These are phyloP conservation scores for Trichoderma breve DNA, from an alignment of 2,329 filamentous ascomycete species.

Conservation along the genomic window DNA sequence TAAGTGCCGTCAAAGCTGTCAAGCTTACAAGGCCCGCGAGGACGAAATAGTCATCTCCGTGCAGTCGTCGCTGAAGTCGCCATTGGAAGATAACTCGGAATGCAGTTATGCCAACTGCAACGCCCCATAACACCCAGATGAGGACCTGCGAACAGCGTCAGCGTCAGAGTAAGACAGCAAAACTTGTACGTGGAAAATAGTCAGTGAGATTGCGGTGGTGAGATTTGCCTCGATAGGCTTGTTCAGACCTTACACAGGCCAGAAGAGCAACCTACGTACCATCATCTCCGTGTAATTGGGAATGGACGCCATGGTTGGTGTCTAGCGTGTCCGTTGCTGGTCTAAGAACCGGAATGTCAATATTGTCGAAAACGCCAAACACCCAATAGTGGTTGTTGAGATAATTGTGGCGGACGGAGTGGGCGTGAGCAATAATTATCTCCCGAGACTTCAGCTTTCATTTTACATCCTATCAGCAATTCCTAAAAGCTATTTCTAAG, in stretches of 20 bases:
- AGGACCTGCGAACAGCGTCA: not conserved
- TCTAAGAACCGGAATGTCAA: not conserved
- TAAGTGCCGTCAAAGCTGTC: not conserved
- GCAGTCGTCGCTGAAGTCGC: not conserved
- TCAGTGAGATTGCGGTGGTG: not conserved
- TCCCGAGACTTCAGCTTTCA: not conserved
- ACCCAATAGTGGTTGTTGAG: not conserved
- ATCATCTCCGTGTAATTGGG: not conserved
- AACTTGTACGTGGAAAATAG: not conserved
- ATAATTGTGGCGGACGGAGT: not conserved
- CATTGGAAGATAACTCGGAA: not conserved
- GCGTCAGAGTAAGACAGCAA: not conserved
- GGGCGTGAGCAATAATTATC: not conserved
- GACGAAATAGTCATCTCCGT: not conserved
- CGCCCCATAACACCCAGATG: not conserved
- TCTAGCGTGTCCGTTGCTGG: not conserved
- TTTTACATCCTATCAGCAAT: constrained; percentile 1
- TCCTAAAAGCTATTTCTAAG: not conserved
- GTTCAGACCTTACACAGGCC: not conserved
- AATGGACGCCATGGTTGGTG: not conserved
- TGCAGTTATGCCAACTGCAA: not conserved
- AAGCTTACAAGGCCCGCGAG: not conserved
- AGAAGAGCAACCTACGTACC: not conserved
- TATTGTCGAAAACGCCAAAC: not conserved
- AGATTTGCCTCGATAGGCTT: constrained; percentile 1